phyloP scores from a whole-genome alignment of 2,329 filamentous ascomycete species.

The Elsinoe ampelina region DNA sequence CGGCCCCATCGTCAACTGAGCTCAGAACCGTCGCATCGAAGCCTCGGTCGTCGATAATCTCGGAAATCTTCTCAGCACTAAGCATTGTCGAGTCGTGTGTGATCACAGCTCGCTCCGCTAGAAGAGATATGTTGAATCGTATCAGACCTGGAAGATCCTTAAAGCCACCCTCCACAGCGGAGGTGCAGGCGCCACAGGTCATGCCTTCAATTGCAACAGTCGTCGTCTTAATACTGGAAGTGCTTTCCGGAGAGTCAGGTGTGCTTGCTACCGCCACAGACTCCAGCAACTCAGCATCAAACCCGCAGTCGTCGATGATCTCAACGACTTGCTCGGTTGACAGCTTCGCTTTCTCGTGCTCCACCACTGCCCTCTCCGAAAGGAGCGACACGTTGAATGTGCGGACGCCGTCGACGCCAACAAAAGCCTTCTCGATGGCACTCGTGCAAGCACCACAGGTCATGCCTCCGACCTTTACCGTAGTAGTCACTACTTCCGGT shows the following conservation, averaged over 20 bases:
- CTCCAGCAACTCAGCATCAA: slow-evolving; percentile 77
- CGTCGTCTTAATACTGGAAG: slow-evolving; percentile 49
- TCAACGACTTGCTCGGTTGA: slow-evolving; percentile 68
- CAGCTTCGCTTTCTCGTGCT: slow-evolving; percentile 71
- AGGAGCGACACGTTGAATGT: slow-evolving; percentile 87
- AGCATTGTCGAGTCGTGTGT: slow-evolving; percentile 69
- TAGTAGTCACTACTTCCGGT: slow-evolving; percentile 69
- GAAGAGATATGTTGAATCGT: slow-evolving; percentile 88
- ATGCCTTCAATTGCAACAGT: slow-evolving; percentile 90
- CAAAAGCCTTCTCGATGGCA: slow-evolving; percentile 87
- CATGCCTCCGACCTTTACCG: slow-evolving; percentile 79
- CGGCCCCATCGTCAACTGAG: slow-evolving; percentile 53
- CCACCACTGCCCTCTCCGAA: slow-evolving; percentile 90
- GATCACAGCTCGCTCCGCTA: slow-evolving; percentile 85
- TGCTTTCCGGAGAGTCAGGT: slow-evolving; percentile 20
- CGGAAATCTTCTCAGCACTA: slow-evolving; percentile 61
- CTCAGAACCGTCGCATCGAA: slow-evolving; percentile 81
- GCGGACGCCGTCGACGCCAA: slow-evolving; percentile 68
- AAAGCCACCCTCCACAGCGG: slow-evolving; percentile 79
- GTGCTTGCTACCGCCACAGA: slow-evolving; percentile 35
- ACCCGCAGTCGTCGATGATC: slow-evolving; percentile 83
- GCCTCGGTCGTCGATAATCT: slow-evolving; percentile 79
- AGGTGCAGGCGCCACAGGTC: slow-evolving; percentile 95
- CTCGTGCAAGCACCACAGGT: slow-evolving; percentile 89
- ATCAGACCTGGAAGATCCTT: slow-evolving; percentile 64